Conservation (phyloP, 2,329 filamentous ascomycete species). For the Pleurostoma richardsiae region DNA sequence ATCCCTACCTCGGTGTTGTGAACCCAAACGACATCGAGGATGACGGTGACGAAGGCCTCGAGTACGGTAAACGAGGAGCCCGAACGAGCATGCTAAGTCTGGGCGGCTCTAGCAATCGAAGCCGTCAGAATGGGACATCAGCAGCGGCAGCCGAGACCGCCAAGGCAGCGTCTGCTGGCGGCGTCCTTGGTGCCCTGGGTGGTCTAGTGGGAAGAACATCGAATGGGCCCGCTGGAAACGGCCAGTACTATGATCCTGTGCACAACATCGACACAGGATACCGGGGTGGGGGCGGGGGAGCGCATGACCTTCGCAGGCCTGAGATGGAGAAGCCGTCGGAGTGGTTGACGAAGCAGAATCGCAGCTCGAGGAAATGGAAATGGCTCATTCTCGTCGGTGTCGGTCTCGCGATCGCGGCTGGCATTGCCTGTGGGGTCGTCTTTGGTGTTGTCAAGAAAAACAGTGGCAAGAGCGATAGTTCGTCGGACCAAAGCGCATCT, state of each 20-base stretch:
- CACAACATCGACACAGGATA: constrained; percentile 20
- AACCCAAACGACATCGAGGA: constrained; percentile 79
- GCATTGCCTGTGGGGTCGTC: constrained; percentile 67
- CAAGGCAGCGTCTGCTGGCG: constrained; percentile 35
- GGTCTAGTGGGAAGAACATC: constrained; percentile 31
- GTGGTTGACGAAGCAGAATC: constrained; percentile 56
- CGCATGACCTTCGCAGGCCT: constrained; percentile 22
- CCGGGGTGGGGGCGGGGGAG: constrained; percentile 20
- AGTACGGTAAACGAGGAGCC: constrained; percentile 39
- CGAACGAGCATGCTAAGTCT: constrained; percentile 58
- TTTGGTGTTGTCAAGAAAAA: constrained; percentile 65
- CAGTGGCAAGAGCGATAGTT: constrained; percentile 23
- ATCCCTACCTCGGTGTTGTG: constrained; percentile 51
- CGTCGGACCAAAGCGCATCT: constrained; percentile 40
- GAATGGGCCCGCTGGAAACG: constrained; percentile 27
- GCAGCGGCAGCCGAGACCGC: constrained; percentile 42
- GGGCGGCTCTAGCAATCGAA: constrained; percentile 37
- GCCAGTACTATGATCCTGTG: constrained; percentile 53
- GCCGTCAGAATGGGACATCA: constrained; percentile 24
- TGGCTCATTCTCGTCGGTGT: constrained; percentile 64
- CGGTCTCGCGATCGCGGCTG: constrained; percentile 62
- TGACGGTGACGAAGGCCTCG: constrained; percentile 81
- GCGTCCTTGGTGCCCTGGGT: constrained; percentile 34
- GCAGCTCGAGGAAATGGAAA: constrained; percentile 59
- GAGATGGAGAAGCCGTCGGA: constrained; percentile 58